Base-by-base conservation (phyloP, 441 rosid genomes). In the Mallotus repandus region DNA sequence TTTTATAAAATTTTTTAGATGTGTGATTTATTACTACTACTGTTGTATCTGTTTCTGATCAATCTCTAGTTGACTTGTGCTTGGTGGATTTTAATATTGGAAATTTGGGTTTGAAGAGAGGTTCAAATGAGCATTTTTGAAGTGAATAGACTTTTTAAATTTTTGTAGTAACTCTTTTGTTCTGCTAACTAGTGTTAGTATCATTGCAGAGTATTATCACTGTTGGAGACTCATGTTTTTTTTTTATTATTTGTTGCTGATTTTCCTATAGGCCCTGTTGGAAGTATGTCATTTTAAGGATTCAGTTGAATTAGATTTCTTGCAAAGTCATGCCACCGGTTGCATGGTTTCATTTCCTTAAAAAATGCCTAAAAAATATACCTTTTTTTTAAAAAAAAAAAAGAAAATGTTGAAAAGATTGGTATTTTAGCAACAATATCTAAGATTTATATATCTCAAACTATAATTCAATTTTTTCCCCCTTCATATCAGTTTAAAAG, bases 171-270 rank as follows among this genome's bases (percentile, higher is more conserved):
- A 38, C 41, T 38, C 54, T 45, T 65, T 65, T 15, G 43, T 10
- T 64, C 16, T 65, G 49, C 13, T 41, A 54, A n/a, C 5, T 69
- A 69, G 52, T 35, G 7, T 69, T 12, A 38, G 18, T 69, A 41
- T 69, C 43, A 57, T 13, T 69, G 73, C 38, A 45, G 63, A 69
- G 56, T 38, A 8, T n/a, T 50, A 15, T 50, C 54, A 50, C 18
- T 50, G 15, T 50, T 50, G 54, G 16, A 70, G 14, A 45, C 43
- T 70, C 64, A 41, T 69, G 41, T 58, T 48, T 9, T 14, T 5
- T 6, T 25, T 58, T 50, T 62, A 7, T 48, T 0, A 4, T 22
- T 60, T 49, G 57, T 48, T 29, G 7, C n/a, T 11, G 15, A 18
- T 58, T 73, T 16, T 13, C 49, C 46, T 65, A 3, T 15, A 46